Percentiles rank a stretch among this genome's conserved stretches.
phyloP scores from a whole-genome alignment of 805 yeast genomes.

The Yamadazyma kitorensis region DNA sequence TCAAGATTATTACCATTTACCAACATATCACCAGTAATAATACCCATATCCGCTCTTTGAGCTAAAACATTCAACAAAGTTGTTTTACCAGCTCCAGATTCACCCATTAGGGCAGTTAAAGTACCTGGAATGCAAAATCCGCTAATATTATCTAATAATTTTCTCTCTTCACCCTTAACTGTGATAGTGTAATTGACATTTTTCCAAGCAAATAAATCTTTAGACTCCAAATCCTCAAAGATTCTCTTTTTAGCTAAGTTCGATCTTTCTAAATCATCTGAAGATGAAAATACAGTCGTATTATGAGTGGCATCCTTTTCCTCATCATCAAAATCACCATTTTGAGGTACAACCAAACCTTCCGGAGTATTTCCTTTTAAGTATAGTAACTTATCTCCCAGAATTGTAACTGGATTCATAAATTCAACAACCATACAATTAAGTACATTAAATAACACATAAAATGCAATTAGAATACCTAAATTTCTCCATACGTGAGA shows the following conservation, averaged over 20 bases:
- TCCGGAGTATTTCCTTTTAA: slow-evolving; percentile 23
- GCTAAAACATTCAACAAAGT: slow-evolving; percentile 41
- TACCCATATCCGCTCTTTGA: slow-evolving; percentile 35
- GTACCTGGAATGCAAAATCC: slow-evolving; percentile 81
- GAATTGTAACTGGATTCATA: slow-evolving; percentile 23
- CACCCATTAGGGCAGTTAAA: slow-evolving; percentile 51
- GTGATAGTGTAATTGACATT: slow-evolving; percentile 32
- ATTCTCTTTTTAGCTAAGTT: neutral
- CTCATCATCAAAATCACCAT: neutral
- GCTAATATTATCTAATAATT: slow-evolving; percentile 36
- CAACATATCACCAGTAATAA: slow-evolving; percentile 20
- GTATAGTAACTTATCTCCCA: slow-evolving; percentile 27
- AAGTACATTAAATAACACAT: slow-evolving; percentile 33
- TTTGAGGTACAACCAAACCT: neutral
- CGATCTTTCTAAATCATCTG: too few species aligned
- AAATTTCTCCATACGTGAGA: slow-evolving; percentile 76
- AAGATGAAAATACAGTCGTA: slow-evolving; percentile 67
- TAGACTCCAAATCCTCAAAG: slow-evolving; percentile 29
- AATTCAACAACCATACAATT: slow-evolving; percentile 14
- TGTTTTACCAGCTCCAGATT: slow-evolving; percentile 41
- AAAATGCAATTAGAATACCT: slow-evolving; percentile 58
- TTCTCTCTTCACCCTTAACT: slow-evolving; percentile 31
- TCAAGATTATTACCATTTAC: slow-evolving; percentile 24
- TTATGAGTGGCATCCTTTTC: neutral
- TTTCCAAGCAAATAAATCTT: slow-evolving; percentile 35